Conservation (phyloP, 331 rosid genomes). For the Dryas integrifolia region DNA sequence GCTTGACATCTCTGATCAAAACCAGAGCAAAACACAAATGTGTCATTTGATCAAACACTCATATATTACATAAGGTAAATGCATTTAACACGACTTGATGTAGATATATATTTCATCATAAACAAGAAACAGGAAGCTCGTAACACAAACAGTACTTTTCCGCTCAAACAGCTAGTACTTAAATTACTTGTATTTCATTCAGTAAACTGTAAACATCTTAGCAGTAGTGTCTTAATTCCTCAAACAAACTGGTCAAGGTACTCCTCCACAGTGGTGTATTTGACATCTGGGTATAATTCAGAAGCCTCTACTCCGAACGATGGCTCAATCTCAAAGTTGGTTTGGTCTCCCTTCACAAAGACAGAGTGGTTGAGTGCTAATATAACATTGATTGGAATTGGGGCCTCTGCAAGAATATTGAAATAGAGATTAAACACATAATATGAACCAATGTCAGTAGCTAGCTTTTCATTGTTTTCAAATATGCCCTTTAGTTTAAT, state of each 20-base stretch:
- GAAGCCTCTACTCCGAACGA: constrained; percentile 84
- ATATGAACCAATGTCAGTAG: no score
- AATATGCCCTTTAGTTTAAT: no score
- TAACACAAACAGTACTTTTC: neutral
- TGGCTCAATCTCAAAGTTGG: constrained; percentile 72
- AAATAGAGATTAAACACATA: neutral
- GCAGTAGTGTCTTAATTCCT: constrained; percentile 4
- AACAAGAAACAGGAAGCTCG: neutral
- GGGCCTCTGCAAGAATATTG: constrained; percentile 50
- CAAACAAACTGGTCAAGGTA: constrained; percentile 66
- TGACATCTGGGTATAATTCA: constrained; percentile 71
- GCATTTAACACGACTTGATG: neutral
- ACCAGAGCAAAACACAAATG: constrained; percentile 2
- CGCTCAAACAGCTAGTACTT: no score
- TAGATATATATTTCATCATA: neutral
- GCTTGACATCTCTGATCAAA: neutral
- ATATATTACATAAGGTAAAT: neutral
- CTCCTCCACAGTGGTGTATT: constrained; percentile 74
- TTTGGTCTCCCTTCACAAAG: constrained; percentile 75
- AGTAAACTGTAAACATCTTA: neutral
- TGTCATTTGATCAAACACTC: no score
- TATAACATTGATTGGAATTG: constrained; percentile 60
- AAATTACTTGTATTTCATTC: neutral
- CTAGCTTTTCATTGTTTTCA: no score
- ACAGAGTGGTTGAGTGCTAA: constrained; percentile 59